Evolutionary conservation across 202 grass and related monocot species (phyloP).

Genomic region (Cymbopogon flexuosus): DNA sequence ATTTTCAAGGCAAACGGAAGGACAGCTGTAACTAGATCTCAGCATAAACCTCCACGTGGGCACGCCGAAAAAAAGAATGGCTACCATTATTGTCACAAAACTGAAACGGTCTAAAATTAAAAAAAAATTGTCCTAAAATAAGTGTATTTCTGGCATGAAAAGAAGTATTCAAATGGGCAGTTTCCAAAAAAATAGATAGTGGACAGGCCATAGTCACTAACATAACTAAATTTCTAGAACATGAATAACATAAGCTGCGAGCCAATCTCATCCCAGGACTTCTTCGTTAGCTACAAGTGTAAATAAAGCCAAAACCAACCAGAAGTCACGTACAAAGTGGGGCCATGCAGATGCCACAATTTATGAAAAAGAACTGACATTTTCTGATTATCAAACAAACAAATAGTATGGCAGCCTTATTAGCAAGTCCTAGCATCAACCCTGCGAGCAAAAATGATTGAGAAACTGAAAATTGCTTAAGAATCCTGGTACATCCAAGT

Average conservation of each 20-base stretch:
- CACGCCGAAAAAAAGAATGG: neutral
- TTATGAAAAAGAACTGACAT: neutral
- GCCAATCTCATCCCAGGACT: neutral
- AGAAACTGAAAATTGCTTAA: slow-evolving; percentile 15
- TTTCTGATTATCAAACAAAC: neutral
- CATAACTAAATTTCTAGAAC: too few species aligned
- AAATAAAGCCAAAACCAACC: neutral
- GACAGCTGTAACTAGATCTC: too few species aligned
- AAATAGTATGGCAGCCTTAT: slow-evolving; percentile 29
- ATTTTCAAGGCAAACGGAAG: too few species aligned
- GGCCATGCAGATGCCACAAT: neutral
- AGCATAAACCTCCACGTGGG: neutral
- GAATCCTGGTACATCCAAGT: slow-evolving; percentile 21
- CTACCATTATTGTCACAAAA: neutral
- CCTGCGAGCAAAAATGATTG: slow-evolving; percentile 30
- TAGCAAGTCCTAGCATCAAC: slow-evolving; percentile 35
- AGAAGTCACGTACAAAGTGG: neutral
- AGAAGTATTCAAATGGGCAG: neutral
- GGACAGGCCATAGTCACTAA: neutral
- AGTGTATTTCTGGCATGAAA: neutral
- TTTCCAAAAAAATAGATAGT: neutral
- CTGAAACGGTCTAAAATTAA: neutral
- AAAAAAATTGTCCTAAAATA: neutral
- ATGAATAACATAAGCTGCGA: neutral
- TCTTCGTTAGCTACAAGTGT: neutral